phyloP scores from a whole-genome alignment of 768 basidiomycete genomes.

The Hericium alpestre region DNA sequence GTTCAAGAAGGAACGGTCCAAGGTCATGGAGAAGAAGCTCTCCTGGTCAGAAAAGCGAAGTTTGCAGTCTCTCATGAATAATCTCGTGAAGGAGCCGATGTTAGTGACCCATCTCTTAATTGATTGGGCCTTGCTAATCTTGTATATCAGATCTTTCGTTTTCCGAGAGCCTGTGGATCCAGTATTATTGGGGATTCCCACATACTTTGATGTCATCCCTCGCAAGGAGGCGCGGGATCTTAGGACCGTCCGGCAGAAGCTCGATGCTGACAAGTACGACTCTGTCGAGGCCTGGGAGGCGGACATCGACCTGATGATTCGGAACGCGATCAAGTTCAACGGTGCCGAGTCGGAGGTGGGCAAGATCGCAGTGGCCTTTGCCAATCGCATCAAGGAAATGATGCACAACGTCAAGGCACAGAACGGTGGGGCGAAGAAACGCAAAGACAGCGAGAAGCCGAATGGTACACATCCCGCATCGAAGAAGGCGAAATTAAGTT shows the following conservation, averaged over 20 bases:
- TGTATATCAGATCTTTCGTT: constrained; percentile 48
- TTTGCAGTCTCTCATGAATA: constrained; percentile 58
- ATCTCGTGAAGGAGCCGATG: constrained; percentile 59
- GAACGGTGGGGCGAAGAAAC: constrained; percentile 40
- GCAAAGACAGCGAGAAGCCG: constrained; percentile 62
- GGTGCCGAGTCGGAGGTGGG: constrained; percentile 75
- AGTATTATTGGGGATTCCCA: constrained; percentile 67
- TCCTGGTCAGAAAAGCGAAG: constrained; percentile 72
- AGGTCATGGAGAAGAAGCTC: constrained; percentile 61
- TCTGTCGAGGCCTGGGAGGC: constrained; percentile 69
- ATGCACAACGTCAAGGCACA: constrained; percentile 24
- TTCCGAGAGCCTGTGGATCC: constrained; percentile 89
- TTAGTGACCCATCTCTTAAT: constrained; percentile 24
- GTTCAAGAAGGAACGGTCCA: constrained; percentile 83
- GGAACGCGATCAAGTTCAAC: constrained; percentile 87
- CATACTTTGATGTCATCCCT: constrained; percentile 80
- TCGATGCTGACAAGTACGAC: constrained; percentile 78
- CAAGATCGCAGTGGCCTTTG: constrained; percentile 38
- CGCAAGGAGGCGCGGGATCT: constrained; percentile 83
- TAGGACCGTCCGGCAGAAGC: constrained; percentile 64
- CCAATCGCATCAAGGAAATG: constrained; percentile 44
- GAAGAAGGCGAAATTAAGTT: constrained; percentile 60
- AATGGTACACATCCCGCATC: constrained; percentile 42
- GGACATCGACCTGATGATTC: constrained; percentile 79
- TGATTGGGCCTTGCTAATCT: background rate